Evolutionary conservation across 2,329 filamentous ascomycete species (phyloP), one percentile per base, ranked within the genome.

Genomic region (Aureobasidium sp.): DNA sequence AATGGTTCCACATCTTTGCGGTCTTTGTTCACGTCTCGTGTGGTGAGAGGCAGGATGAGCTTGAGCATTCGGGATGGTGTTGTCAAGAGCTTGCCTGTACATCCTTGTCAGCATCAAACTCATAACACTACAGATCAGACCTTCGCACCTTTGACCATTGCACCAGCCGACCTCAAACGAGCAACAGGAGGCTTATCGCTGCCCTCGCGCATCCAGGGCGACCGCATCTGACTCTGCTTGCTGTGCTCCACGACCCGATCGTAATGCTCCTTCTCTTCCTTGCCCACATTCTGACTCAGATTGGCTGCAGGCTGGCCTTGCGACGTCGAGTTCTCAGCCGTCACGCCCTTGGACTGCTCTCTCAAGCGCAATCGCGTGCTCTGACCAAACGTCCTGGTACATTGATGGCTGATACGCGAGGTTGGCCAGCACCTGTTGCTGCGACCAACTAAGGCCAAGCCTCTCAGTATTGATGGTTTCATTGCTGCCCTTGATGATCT

Each of bases 51-150:
- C 0, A 95, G 79, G 17, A 94, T 87, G 15, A 95, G 80, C 73
- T 94, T 94, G 55, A 95, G 82, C 63, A 93, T 84, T 1, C 89
- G 82, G 0, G 88, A 91, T 0, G 90, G 90, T 0, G 90, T 95
- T 0, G 89, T 92, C 32, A 93, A 76, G 2, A 95, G 82, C 71
- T 91, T 91, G 24, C 90, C 88, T 87, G 44, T 7, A 24, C 5
- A 4, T 39, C 32, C 3, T 7, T 13, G 43, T 59, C n/a, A 59
- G 55, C 20, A 10, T 59, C 3, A 5, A 17, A 29, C 6, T 48
- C 44, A 27, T 34, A 15, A 37, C 3, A 15, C 13, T 10, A 15
- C 34, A 15, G 34, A 37, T 6, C 12, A 12, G 6, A 26, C 17
- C 26, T 8, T 17, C 20, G 27, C 71, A 84, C 84, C 86, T 72